These are phyloP conservation scores for Fusarium marasasianum DNA, from an alignment of 2,329 filamentous ascomycete species.

Conservation along the genomic window DNA sequence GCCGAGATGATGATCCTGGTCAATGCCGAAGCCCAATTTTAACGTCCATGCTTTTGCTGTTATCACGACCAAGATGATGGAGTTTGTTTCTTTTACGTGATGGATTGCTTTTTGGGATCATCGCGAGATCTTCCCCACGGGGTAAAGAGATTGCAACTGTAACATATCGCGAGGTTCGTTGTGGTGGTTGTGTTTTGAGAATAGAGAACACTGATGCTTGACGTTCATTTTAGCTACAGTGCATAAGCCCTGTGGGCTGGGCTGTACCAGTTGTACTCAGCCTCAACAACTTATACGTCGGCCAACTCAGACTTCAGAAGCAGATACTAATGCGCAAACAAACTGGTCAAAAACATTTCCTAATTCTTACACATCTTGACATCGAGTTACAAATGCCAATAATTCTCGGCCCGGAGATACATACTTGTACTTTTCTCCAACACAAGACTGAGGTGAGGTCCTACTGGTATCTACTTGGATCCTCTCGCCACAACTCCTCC, in stretches of 20 bases:
- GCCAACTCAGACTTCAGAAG: not conserved
- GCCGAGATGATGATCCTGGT: not conserved
- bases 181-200: not conserved
- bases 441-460: too few species aligned
- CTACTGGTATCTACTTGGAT: not conserved
- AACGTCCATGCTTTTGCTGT: conserved; percentile 1
- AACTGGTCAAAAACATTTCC: not conserved
- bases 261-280: not conserved
- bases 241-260: not conserved
- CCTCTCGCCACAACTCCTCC: not conserved
- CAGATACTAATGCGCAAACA: not conserved
- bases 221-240: not conserved
- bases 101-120: conserved; percentile 7
- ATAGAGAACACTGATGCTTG: not conserved
- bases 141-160: conserved; percentile 24
- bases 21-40: conserved; percentile 10
- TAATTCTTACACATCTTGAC: not conserved
- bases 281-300: not conserved
- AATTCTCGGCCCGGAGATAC: not conserved
- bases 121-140: conserved; percentile 31
- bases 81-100: conserved; percentile 20
- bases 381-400: not conserved
- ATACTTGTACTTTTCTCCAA: not conserved
- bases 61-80: not conserved
- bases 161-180: not conserved